phyloP scores from a whole-genome alignment of 192 early-diverging fungal species.

The Umbelopsis vinacea region DNA sequence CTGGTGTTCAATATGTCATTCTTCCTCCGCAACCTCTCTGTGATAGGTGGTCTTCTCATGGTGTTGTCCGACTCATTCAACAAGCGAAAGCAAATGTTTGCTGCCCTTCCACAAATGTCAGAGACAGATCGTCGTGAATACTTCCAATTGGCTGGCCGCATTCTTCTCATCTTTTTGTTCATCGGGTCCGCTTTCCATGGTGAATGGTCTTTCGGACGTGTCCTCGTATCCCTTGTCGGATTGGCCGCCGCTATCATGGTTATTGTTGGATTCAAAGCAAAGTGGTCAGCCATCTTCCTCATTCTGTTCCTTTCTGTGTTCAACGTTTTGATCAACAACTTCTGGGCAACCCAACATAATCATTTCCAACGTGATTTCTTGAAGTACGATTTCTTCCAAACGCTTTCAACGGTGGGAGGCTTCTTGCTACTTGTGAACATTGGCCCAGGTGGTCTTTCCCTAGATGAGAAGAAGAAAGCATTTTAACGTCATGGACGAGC shows the following conservation, averaged over 20 bases:
- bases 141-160: conserved; percentile 88
- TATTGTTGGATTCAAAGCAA: conserved; percentile 97
- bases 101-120: conserved; percentile 83
- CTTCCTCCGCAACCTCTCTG: conserved; percentile 92
- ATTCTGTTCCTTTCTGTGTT: conserved; percentile 87
- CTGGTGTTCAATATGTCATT: conserved; percentile 89
- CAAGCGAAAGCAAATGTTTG: conserved; percentile 79
- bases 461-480: conserved; percentile 97
- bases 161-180: conserved; percentile 93
- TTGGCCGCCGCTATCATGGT: conserved; percentile 91
- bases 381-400: conserved; percentile 99
- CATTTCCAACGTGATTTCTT: conserved; percentile 89
- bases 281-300: conserved; percentile 93
- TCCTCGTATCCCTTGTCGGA: conserved; percentile 74
- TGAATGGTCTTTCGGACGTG: conserved; percentile 71
- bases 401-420: conserved; percentile 83
- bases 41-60: conserved; percentile 93
- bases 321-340: conserved; percentile 96
- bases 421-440: conserved; percentile 92
- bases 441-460: conserved; percentile 88
- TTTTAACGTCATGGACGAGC: conserved; percentile 57
- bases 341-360: conserved; percentile 72
- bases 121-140: conserved; percentile 90
- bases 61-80: conserved; percentile 82
- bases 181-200: conserved; percentile 88